These are phyloP conservation scores for Porcisia hertigi DNA, from an alignment of 208 protist genomes.

Conservation along the genomic window DNA sequence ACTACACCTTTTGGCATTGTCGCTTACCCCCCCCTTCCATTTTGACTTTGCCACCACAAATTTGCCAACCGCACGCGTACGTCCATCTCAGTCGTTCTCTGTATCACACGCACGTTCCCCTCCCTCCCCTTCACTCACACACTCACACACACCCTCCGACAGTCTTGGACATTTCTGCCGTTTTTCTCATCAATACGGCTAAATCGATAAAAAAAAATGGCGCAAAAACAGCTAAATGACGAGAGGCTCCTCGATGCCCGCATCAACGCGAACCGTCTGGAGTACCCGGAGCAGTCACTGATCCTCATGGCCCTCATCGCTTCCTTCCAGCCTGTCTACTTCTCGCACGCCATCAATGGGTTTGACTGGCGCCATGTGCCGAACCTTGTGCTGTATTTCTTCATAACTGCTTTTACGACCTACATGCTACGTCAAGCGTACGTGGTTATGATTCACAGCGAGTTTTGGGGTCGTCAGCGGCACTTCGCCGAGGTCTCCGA, in stretches of 20 bases:
- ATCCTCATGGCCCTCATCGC: conserved; percentile 61
- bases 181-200: not conserved
- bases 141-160: not conserved
- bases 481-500: conserved; percentile 76
- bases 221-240: conserved; percentile 35
- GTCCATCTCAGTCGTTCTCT: not conserved
- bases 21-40: not conserved
- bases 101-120: not conserved
- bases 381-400: conserved; percentile 68
- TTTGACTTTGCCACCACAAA: not conserved
- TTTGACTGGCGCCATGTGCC: conserved; percentile 55
- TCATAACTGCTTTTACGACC: conserved; percentile 52
- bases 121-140: not conserved
- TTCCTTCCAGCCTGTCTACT: conserved; percentile 85
- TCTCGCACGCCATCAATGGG: conserved; percentile 84
- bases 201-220: not conserved
- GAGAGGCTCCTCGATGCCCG: conserved; percentile 79
- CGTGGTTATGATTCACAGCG: conserved; percentile 83
- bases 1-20: not conserved
- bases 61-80: not conserved
- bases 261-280: conserved; percentile 83
- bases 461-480: conserved; percentile 89
- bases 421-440: conserved; percentile 88
- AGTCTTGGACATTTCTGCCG: not conserved
- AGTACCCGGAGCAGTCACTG: conserved; percentile 77